A percentile compares a stretch with the other conserved stretches of the same genome.
Evolutionary conservation across 805 yeast genomes (phyloP).

Genomic region (Yamadazyma sp.): DNA sequence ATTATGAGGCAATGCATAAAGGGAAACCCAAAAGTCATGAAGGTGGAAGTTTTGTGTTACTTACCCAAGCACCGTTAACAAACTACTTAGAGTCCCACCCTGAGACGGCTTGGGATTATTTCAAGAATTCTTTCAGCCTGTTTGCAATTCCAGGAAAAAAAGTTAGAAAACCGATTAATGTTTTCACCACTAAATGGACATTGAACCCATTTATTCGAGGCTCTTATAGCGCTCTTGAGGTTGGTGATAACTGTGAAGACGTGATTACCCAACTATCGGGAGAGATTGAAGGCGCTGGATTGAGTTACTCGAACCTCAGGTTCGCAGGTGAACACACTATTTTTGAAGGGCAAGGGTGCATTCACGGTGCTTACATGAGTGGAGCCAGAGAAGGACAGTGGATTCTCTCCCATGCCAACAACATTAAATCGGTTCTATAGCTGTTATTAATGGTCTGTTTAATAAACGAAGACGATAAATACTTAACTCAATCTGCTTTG

Average conservation of each 20-base stretch:
- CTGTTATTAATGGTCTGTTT: too few relatives aligned
- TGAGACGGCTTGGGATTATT: conserved; percentile 53
- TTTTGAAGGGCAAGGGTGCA: conserved; percentile 86
- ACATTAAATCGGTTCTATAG: too few relatives aligned
- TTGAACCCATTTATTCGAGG: conserved; percentile 77
- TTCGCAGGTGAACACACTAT: conserved; percentile 93
- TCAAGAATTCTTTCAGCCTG: conserved; percentile 51
- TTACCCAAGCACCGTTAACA: conserved; percentile 75
- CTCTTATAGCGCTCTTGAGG: conserved; percentile 70
- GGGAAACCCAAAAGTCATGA: neutral
- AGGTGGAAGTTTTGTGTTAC: conserved; percentile 56
- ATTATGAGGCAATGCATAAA: conserved; percentile 48
- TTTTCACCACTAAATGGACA: conserved; percentile 71
- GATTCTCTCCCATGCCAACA: conserved; percentile 21
- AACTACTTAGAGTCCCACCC: conserved; percentile 54
- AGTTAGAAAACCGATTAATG: conserved; percentile 28
- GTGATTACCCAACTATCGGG: conserved; percentile 59
- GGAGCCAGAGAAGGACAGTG: conserved; percentile 58
- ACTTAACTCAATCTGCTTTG: too few relatives aligned
- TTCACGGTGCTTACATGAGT: conserved; percentile 85
- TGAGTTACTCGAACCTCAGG: conserved; percentile 51
- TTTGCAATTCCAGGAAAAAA: conserved; percentile 18
- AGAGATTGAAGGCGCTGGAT: conserved; percentile 28
- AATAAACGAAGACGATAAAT: too few relatives aligned
- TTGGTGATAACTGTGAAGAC: conserved; percentile 69